These are phyloP conservation scores for Cairneyella variabilis DNA, from an alignment of 495 filamentous ascomycete genomes.

Conservation along the genomic window DNA sequence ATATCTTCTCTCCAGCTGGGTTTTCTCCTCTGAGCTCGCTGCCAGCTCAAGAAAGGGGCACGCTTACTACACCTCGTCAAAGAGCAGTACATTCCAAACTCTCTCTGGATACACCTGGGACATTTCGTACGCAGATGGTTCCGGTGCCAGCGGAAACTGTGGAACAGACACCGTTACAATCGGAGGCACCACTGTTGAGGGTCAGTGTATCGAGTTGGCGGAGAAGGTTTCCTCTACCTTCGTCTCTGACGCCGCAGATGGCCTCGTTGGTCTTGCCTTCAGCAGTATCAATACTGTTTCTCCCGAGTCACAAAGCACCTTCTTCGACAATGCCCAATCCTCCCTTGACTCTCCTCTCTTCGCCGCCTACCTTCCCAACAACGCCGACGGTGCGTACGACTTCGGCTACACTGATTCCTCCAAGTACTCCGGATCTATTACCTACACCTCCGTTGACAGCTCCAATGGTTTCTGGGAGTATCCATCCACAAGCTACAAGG, in stretches of 20 bases:
- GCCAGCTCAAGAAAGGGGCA: slow-evolving; percentile 41
- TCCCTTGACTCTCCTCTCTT: slow-evolving; percentile 66
- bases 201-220: slow-evolving; percentile 71
- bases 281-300: slow-evolving; percentile 66
- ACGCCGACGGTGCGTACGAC: slow-evolving; percentile 64
- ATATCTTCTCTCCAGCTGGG: slow-evolving; percentile 46
- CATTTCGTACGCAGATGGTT: slow-evolving; percentile 74
- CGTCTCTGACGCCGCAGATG: slow-evolving; percentile 57
- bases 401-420: slow-evolving; percentile 67
- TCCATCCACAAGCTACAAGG: slow-evolving; percentile 50
- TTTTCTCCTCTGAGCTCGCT: slow-evolving; percentile 62
- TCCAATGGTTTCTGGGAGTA: slow-evolving; percentile 76
- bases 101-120: slow-evolving; percentile 52
- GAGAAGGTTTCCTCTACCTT: slow-evolving; percentile 60
- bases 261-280: slow-evolving; percentile 78
- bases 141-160: slow-evolving; percentile 60
- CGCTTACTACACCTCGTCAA: slow-evolving; percentile 55
- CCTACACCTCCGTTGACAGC: slow-evolving; percentile 60
- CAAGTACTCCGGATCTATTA: slow-evolving; percentile 62
- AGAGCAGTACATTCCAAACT: slow-evolving; percentile 51
- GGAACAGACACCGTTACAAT: slow-evolving; percentile 72
- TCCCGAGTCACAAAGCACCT: slow-evolving; percentile 66
- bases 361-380: slow-evolving; percentile 62
- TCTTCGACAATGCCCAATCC: slow-evolving; percentile 71
- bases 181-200: slow-evolving; percentile 62